A percentile compares a stretch with the other conserved stretches of the same genome.
Conservation (phyloP, 2,329 filamentous ascomycete species). For the Epicoccum nigrum region DNA sequence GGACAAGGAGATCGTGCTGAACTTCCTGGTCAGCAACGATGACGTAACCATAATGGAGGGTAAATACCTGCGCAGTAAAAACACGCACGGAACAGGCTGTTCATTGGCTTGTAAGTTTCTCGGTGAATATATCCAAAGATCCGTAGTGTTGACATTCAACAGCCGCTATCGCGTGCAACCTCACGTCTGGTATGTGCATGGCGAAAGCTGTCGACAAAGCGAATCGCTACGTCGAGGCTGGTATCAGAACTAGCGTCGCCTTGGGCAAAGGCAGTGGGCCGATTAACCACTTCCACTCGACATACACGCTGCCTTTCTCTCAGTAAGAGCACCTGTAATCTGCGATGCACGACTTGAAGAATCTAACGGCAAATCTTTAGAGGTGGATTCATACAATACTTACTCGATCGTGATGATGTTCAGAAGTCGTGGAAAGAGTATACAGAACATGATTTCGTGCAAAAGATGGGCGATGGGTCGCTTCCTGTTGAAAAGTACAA, state of each 20-base stretch:
- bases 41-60: slow-evolving; percentile 70
- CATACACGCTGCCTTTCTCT: slow-evolving; percentile 69
- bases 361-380: slow-evolving; percentile 28
- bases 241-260: slow-evolving; percentile 68
- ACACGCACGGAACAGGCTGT: slow-evolving; percentile 95
- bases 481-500: slow-evolving; percentile 81
- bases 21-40: slow-evolving; percentile 73
- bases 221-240: slow-evolving; percentile 73
- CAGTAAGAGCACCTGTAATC: slow-evolving; percentile 53
- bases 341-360: background rate
- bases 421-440: slow-evolving; percentile 74
- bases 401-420: slow-evolving; percentile 78
- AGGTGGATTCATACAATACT: slow-evolving; percentile 81
- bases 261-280: slow-evolving; percentile 73
- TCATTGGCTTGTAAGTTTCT: slow-evolving; percentile 78
- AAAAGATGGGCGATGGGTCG: slow-evolving; percentile 74
- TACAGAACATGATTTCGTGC: slow-evolving; percentile 82
- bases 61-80: slow-evolving; percentile 72
- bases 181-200: slow-evolving; percentile 65
- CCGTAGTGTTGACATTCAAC: background rate
- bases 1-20: slow-evolving; percentile 72
- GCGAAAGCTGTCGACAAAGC: slow-evolving; percentile 68
- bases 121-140: background rate
- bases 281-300: slow-evolving; percentile 79
- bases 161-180: slow-evolving; percentile 77